Conservation (phyloP, 768 basidiomycete genomes). For the Leccinum subgranulosum region DNA sequence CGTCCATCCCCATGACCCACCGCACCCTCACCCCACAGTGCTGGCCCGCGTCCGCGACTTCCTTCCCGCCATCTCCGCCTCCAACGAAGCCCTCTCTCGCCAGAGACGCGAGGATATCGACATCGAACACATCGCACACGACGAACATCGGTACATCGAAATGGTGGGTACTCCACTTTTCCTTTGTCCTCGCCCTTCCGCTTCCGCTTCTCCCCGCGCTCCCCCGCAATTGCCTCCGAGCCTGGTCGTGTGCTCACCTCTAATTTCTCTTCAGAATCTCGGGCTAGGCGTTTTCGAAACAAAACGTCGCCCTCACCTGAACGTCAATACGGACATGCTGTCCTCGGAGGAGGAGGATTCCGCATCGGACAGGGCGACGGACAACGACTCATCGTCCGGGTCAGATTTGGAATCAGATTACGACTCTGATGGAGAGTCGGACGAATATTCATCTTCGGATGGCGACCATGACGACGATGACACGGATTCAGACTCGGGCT, state of each 20-base stretch:
- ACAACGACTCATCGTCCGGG: conserved; percentile 5
- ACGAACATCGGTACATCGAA: conserved; percentile 56
- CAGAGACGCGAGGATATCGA: conserved; percentile 58
- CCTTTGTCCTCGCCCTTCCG: neutral
- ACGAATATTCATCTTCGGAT: conserved; percentile 5
- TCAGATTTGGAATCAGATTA: conserved; percentile 12
- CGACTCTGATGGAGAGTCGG: conserved; percentile 12
- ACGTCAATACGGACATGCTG: conserved; percentile 7
- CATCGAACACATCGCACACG: conserved; percentile 58
- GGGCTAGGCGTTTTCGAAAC: conserved; percentile 61
- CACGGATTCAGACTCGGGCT: conserved; percentile 14
- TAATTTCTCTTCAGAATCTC: conserved; percentile 44
- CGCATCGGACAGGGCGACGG: neutral
- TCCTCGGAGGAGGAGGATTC: conserved; percentile 10
- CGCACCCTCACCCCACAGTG: conserved; percentile 38
- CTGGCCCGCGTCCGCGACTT: conserved; percentile 64
- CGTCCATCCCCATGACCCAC: neutral
- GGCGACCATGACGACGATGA: conserved; percentile 6
- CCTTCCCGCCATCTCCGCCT: conserved; percentile 62
- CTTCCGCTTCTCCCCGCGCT: neutral
- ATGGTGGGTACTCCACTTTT: conserved; percentile 43
- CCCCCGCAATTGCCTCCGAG: neutral
- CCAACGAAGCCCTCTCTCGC: conserved; percentile 52
- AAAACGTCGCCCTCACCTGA: conserved; percentile 22
- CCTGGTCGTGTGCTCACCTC: neutral